phyloP scores from a whole-genome alignment of 768 basidiomycete species.

The Holtermanniella nyarrowii region DNA sequence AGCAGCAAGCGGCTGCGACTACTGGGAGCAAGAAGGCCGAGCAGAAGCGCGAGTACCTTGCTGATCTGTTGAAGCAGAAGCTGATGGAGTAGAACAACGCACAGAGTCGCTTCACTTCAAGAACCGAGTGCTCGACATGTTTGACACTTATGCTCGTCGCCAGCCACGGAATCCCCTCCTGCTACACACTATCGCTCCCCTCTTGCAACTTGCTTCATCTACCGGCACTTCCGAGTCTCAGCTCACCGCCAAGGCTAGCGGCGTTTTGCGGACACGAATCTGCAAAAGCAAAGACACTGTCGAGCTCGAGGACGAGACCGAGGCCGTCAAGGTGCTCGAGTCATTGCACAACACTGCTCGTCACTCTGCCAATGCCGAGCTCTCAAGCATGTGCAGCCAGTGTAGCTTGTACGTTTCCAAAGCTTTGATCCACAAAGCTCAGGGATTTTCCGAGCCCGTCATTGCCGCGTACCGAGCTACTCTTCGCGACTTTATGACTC shows the following conservation, averaged over 20 bases:
- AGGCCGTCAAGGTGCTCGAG: conserved; percentile 48
- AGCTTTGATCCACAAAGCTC: conserved; percentile 39
- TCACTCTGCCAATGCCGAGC: conserved; percentile 54
- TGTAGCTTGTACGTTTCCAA: conserved; percentile 62
- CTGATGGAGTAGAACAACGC: conserved; percentile 48
- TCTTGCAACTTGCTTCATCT: conserved; percentile 62
- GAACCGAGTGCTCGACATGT: conserved; percentile 86
- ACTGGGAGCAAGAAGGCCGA: conserved; percentile 13
- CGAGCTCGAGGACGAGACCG: conserved; percentile 42
- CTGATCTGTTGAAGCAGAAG: not conserved
- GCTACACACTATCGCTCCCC: conserved; percentile 59
- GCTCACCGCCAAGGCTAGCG: conserved; percentile 74
- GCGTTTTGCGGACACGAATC: conserved; percentile 63
- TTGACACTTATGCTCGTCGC: conserved; percentile 71
- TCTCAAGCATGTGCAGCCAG: conserved; percentile 55
- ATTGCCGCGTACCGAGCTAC: conserved; percentile 55
- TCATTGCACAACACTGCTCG: conserved; percentile 65
- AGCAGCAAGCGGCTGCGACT: conserved; percentile 44
- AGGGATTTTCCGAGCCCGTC: conserved; percentile 32
- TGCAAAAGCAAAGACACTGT: conserved; percentile 64
- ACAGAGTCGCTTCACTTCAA: conserved; percentile 94
- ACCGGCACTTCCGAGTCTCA: conserved; percentile 70
- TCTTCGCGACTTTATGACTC: conserved; percentile 61
- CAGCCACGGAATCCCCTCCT: conserved; percentile 63
- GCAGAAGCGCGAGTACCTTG: conserved; percentile 25